Evolutionary conservation across 768 basidiomycete genomes (phyloP).

Genomic region (Psilocybe cubensis): DNA sequence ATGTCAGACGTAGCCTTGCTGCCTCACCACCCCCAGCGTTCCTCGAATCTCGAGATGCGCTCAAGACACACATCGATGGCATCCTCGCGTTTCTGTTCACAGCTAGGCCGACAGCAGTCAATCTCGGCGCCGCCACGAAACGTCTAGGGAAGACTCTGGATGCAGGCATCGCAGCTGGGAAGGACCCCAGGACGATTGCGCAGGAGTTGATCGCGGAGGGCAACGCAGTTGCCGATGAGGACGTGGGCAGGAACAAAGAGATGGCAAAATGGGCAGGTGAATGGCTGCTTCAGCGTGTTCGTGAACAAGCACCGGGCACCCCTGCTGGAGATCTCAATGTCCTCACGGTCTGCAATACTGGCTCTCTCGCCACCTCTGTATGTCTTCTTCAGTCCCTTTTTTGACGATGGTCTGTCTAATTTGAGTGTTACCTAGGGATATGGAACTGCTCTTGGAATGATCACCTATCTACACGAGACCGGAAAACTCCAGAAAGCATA

Average conservation of each 20-base stretch:
- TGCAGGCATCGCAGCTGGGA: constrained; percentile 41
- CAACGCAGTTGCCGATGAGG: constrained; percentile 78
- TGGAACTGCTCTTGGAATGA: constrained; percentile 92
- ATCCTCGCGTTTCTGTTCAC: constrained; percentile 77
- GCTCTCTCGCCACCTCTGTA: constrained; percentile 92
- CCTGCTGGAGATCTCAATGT: constrained; percentile 62
- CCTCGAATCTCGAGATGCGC: constrained; percentile 51
- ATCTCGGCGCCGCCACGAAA: constrained; percentile 85
- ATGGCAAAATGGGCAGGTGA: constrained; percentile 89
- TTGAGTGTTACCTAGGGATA: constrained; percentile 65
- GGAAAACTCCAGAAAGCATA: constrained; percentile 81
- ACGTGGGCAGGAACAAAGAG: constrained; percentile 81
- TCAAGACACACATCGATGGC: constrained; percentile 58
- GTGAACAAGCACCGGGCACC: constrained; percentile 33
- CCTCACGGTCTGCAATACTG: constrained; percentile 97
- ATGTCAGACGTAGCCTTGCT: constrained; percentile 58
- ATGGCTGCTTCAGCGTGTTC: constrained; percentile 68
- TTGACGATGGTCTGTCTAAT: not conserved
- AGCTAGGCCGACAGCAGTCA: constrained; percentile 96
- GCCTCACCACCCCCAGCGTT: constrained; percentile 53
- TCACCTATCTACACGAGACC: constrained; percentile 85
- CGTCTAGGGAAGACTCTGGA: constrained; percentile 63
- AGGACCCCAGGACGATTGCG: constrained; percentile 51
- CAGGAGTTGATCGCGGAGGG: constrained; percentile 72
- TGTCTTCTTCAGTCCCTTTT: constrained; percentile 25